Evolutionary conservation across 345 rosid genomes (phyloP).

Genomic region (Hibiscus mutabilis): DNA sequence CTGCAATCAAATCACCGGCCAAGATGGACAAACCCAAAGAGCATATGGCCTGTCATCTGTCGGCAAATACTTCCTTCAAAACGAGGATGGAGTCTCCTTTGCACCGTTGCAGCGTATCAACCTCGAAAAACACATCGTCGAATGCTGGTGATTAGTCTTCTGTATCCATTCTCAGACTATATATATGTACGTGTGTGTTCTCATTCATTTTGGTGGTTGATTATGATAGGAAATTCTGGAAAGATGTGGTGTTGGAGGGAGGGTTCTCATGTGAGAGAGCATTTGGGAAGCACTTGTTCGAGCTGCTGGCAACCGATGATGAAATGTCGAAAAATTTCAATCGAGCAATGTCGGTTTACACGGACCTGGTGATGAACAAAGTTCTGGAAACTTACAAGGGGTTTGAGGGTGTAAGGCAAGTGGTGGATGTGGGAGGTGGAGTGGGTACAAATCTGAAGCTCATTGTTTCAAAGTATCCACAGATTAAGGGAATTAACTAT

Average conservation of each 20-base stretch:
- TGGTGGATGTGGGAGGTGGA: conserved; percentile 44
- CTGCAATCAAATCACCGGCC: not conserved
- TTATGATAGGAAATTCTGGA: conserved; percentile 10
- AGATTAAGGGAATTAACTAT: conserved; percentile 41
- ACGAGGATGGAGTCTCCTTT: not conserved
- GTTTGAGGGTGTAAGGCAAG: conserved; percentile 20
- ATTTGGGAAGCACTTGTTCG: conserved; percentile 24
- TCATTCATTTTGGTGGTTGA: too few relatives aligned
- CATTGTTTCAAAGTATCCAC: conserved; percentile 34
- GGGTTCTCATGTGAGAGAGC: conserved; percentile 23
- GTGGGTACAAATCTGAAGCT: conserved; percentile 20
- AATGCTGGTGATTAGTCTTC: not conserved
- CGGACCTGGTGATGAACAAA: conserved; percentile 20
- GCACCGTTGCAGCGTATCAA: not conserved
- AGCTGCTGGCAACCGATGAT: conserved; percentile 13
- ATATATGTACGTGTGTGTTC: too few relatives aligned
- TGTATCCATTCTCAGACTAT: too few relatives aligned
- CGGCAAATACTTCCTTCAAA: conserved; percentile 15
- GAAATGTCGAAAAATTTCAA: conserved; percentile 19
- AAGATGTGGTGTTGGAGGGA: conserved; percentile 27
- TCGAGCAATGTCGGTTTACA: conserved; percentile 15
- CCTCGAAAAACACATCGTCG: not conserved
- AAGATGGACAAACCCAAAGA: conserved; percentile 17
- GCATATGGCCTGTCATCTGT: conserved; percentile 28
- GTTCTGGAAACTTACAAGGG: conserved; percentile 30